These are phyloP conservation scores for Solanum paucissectum DNA, from an alignment of 257 asterid genomes.

Conservation along the genomic window DNA sequence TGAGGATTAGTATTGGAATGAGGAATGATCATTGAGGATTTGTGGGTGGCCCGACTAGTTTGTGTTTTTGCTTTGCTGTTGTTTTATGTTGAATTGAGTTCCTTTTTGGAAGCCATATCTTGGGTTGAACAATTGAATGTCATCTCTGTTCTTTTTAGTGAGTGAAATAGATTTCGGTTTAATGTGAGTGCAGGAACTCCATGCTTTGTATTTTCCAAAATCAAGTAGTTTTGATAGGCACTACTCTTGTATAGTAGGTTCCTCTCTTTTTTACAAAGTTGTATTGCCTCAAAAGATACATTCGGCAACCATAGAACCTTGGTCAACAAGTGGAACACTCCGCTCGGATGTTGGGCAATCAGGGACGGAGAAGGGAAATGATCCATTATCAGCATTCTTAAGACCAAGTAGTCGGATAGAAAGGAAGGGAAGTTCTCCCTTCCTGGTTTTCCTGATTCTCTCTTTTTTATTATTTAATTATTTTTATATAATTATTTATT, in stretches of 20 bases:
- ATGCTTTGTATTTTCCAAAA: not conserved
- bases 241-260: not conserved
- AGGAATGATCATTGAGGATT: not conserved
- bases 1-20: not conserved
- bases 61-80: not conserved
- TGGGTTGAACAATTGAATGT: not conserved
- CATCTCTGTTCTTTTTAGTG: not conserved
- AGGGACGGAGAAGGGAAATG: not conserved
- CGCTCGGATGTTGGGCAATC: not conserved
- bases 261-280: not conserved
- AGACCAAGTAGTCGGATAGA: not conserved
- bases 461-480: not conserved
- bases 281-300: not conserved
- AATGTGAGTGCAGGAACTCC: too few species aligned
- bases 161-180: not conserved
- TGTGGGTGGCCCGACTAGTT: not conserved
- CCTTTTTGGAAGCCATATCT: not conserved
- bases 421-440: not conserved
- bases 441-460: not conserved
- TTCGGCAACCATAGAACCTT: not conserved
- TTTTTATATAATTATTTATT: not conserved
- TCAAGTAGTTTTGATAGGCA: not conserved
- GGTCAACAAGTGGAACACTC: too few species aligned
- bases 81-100: not conserved
- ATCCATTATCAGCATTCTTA: not conserved